A percentile compares a stretch with the other conserved stretches of the same genome.
These are phyloP conservation scores for Deinandra increscens DNA, from an alignment of 129 eudicot genomes.

Conservation along the genomic window DNA sequence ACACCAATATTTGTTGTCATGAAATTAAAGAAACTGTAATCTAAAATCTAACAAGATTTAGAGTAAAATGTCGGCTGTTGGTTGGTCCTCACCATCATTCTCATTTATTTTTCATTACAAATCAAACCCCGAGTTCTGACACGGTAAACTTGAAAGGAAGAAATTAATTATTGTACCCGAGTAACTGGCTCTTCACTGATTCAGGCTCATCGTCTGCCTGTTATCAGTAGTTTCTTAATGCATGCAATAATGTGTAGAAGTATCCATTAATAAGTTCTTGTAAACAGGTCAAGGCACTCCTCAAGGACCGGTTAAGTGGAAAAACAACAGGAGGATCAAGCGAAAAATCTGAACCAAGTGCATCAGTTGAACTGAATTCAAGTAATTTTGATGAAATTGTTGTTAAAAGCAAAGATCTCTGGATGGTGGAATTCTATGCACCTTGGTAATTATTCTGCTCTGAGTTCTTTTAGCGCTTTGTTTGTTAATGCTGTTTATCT, in stretches of 20 bases:
- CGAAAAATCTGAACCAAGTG: slow-evolving; percentile 72
- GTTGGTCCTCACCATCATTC: background rate
- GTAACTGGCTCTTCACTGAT: background rate
- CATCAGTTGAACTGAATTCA: slow-evolving; percentile 74
- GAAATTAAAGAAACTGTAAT: background rate
- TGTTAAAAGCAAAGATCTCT: slow-evolving; percentile 77
- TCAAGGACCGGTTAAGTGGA: slow-evolving; percentile 80
- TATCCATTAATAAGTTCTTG: slow-evolving; percentile 7
- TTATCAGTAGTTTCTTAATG: slow-evolving; percentile 9
- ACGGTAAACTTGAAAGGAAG: background rate
- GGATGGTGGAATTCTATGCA: slow-evolving; percentile 95
- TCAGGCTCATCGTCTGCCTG: background rate
- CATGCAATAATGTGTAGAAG: background rate
- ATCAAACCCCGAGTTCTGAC: background rate
- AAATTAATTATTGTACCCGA: background rate
- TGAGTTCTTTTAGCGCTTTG: slow-evolving; percentile 4
- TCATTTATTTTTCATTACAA: slow-evolving; percentile 2
- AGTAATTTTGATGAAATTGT: slow-evolving; percentile 77
- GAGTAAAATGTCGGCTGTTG: background rate
- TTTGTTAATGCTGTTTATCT: background rate
- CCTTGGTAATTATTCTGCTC: slow-evolving; percentile 62
- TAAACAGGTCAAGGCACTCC: slow-evolving; percentile 70
- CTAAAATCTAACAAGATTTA: background rate
- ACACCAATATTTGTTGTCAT: background rate
- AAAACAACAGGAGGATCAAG: slow-evolving; percentile 68